A percentile compares a stretch with the other conserved stretches of the same genome.
Evolutionary conservation across 805 yeast species (phyloP).

Genomic region (Candida fluviatilis): DNA sequence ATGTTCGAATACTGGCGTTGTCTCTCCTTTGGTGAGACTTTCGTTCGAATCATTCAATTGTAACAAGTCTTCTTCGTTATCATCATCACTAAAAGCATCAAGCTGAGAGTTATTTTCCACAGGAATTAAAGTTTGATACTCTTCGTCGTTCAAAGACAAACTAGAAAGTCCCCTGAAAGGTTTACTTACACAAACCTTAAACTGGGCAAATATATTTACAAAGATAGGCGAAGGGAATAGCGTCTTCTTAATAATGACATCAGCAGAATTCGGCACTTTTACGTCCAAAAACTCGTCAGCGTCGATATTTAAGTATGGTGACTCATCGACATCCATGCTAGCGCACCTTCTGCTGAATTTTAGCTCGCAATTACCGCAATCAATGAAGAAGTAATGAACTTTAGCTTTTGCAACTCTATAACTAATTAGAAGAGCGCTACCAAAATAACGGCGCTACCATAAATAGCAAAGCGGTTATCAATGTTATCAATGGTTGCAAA

Average conservation of each 20-base stretch:
- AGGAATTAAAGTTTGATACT: constrained; percentile 29
- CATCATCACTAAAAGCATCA: constrained; percentile 35
- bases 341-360: neutral
- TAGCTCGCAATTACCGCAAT: neutral
- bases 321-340: constrained; percentile 9
- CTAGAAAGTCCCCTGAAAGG: constrained; percentile 31
- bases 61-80: constrained; percentile 25
- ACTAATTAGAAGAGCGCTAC: neutral
- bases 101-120: constrained; percentile 35
- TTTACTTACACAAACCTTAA: constrained; percentile 28
- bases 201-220: constrained; percentile 26
- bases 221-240: constrained; percentile 40
- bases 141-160: constrained; percentile 33
- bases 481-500: constrained; percentile 1
- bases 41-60: constrained; percentile 4
- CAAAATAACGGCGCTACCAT: neutral
- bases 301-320: constrained; percentile 10
- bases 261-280: constrained; percentile 1
- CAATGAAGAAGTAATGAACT: no score
- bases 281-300: constrained; percentile 5
- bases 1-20: neutral
- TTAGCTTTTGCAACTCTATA: no score
- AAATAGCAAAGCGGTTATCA: no score
- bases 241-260: constrained; percentile 27
- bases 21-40: neutral